Base-by-base conservation (phyloP, 257 asterid genomes). In the Paulownia fortunei region DNA sequence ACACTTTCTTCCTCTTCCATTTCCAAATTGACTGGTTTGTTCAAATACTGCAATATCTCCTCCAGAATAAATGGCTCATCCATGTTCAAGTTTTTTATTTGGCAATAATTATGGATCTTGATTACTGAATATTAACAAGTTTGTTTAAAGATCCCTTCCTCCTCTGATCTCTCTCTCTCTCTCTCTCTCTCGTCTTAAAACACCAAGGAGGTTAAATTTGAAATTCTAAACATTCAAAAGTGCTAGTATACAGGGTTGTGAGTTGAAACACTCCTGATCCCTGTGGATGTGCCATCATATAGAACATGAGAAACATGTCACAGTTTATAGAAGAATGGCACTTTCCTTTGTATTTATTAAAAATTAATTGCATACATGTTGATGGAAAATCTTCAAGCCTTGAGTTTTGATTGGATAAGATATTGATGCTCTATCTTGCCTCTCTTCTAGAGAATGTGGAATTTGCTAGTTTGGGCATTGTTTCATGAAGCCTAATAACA, bases 1-100 rank as follows among this genome's bases (percentile, higher is more conserved):
- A 85, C 60, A 55, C 42, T 54, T 84, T 78, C 74, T 77, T 74
- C 72, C 54, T 73, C 71, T 47, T 58, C 78, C 41, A 16, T 79
- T 51, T 70, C 59, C 64, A 23, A 36, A 44, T 74, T 77, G 41
- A 23, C 56, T 27, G 39, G 73, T 52, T 64, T 71, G 26, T 15
- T 76, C 34, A 60, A 16, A 73, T 59, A 51, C 55, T 70, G 63
- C 39, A 23, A 76, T 73, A 21, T 56, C 60, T 13, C 76, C 74
- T 59, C 23, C 30, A 44, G 44, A 19, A 51, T 32, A 64, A 61
- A 24, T 34, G 26, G 37, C 42, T 61, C 16, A 56, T 60, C 61
- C 39, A 41, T 42, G 58, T 47, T 55, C 68, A 51, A 74, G 44
- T 34, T 32, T 41, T 58, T 26, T 18, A 67, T 74, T 15, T 76